Evolutionary conservation across 2,329 filamentous ascomycete genomes (phyloP).

Genomic region (Aureobasidium mangrovei): DNA sequence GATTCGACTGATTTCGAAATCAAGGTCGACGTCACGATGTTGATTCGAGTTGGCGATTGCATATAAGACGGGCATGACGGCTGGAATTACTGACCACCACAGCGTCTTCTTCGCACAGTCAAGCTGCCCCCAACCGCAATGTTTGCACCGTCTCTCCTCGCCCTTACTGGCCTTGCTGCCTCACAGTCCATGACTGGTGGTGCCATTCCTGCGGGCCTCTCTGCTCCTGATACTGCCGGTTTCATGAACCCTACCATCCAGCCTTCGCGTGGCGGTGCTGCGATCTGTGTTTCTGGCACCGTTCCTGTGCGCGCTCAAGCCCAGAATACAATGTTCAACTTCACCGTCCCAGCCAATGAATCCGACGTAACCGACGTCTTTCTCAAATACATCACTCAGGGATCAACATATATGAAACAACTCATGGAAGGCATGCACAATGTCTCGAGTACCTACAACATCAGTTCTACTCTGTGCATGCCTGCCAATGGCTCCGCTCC

Average conservation of each 20-base stretch:
- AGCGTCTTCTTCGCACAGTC: too few species aligned
- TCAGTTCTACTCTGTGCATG: conserved; percentile 21
- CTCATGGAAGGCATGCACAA: conserved; percentile 15
- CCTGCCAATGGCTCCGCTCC: conserved; percentile 17
- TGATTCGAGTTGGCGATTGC: too few species aligned
- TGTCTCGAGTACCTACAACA: conserved; percentile 17
- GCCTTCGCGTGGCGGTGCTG: conserved; percentile 21
- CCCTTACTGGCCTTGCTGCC: conserved; percentile 9
- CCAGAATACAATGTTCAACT: conserved; percentile 23
- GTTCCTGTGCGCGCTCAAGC: conserved; percentile 22
- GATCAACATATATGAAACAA: conserved; percentile 15
- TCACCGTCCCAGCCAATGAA: conserved; percentile 22
- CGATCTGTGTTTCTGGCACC: conserved; percentile 23
- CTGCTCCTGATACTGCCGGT: conserved; percentile 13
- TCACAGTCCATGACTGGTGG: conserved; percentile 1
- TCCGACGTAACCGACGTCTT: conserved; percentile 23
- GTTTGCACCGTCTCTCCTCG: conserved; percentile 1
- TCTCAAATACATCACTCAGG: conserved; percentile 15
- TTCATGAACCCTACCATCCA: conserved; percentile 18
- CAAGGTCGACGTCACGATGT: background rate
- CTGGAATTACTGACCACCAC: too few species aligned
- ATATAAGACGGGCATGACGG: too few species aligned
- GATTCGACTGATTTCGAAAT: background rate
- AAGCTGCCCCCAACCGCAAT: background rate
- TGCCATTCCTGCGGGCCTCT: conserved; percentile 12